A percentile compares a stretch with the other conserved stretches of the same genome.
Conservation (phyloP, 2,329 filamentous ascomycete species). For the Aschersonia sp. region DNA sequence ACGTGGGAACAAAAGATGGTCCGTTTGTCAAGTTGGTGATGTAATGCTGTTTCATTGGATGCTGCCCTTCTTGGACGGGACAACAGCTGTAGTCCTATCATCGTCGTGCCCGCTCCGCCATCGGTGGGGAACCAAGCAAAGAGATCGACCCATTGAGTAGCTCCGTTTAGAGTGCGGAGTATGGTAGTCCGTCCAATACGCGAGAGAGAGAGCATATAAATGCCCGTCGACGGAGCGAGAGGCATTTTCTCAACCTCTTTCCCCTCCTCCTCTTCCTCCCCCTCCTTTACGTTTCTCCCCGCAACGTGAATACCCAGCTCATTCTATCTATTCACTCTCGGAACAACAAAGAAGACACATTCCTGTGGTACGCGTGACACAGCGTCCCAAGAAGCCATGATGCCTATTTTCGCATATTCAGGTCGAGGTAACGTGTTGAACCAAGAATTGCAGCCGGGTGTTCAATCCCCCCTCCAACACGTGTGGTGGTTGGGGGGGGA, state of each 20-base stretch:
- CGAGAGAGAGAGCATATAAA: too few species aligned
- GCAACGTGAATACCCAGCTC: too few species aligned
- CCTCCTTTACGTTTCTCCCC: too few species aligned
- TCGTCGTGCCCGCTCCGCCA: neutral
- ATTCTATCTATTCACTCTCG: neutral
- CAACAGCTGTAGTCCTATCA: neutral
- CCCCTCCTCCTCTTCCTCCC: too few species aligned
- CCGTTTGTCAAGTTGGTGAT: neutral
- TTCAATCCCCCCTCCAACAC: slow-evolving; percentile 14
- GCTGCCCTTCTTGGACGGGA: neutral
- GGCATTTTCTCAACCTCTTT: too few species aligned
- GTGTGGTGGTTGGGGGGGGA: slow-evolving; percentile 8
- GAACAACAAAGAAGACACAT: too few species aligned
- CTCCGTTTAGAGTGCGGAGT: neutral
- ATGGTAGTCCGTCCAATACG: too few species aligned
- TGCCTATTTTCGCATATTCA: slow-evolving; percentile 15
- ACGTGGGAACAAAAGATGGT: too few species aligned
- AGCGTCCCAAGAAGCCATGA: slow-evolving; percentile 9
- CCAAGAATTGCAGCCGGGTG: slow-evolving; percentile 31
- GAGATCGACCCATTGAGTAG: too few species aligned
- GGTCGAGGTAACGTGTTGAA: slow-evolving; percentile 29
- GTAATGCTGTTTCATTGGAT: neutral
- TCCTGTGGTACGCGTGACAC: slow-evolving; percentile 5
- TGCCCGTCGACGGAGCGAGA: too few species aligned
- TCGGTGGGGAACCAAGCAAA: neutral